Evolutionary conservation across 305 asterid genomes (phyloP), one percentile per base, ranked within the genome.

Genomic region (Fraxinus latifolia): DNA sequence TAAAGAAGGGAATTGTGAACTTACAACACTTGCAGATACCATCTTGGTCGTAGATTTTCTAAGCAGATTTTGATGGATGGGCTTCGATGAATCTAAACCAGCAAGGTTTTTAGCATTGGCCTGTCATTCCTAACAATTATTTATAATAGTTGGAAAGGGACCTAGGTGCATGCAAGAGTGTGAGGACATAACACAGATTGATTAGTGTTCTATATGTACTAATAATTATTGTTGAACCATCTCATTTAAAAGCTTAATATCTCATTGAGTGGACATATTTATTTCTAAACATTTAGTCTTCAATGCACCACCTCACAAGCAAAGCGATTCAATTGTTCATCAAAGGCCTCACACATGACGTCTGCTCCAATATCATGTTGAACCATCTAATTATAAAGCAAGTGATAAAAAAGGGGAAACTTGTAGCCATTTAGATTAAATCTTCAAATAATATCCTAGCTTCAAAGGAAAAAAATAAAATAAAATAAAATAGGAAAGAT

Each of bases 1-100:
- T 29, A 74, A 60, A 74, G 78, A 33, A 62, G 17, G 21, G 33
- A 74, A 44, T 47, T 15, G 37, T 32, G 68, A 74, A 87, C 97
- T 91, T 87, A 93, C 97, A 21, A 78, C 73, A 87, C 88, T 89
- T 50, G 89, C 88, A 81, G 94, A 79, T 73, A 93, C 81, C 27
- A 92, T 86, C 86, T 88, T 87, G 84, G 76, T 80, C 74, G 79
- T 82, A 21, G 90, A 89, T 82, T 88, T 91, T 84, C 33, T 86
- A 60, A 93, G 82, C 79, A 92, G 85, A 82, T 82, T 84, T 83
- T 81, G 90, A 71, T 81, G 79, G 17, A 33, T 58, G 14, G 89
- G 79, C 81, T 89, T 89, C 55, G 84, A 74, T 75, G 85, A 50
- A 36, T 82, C 77, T 80, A 33, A 77, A 79, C 83, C 87, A 44